These are phyloP conservation scores for Dillenia turbinata DNA, from an alignment of 164 flowering plant genomes.

Conservation along the genomic window DNA sequence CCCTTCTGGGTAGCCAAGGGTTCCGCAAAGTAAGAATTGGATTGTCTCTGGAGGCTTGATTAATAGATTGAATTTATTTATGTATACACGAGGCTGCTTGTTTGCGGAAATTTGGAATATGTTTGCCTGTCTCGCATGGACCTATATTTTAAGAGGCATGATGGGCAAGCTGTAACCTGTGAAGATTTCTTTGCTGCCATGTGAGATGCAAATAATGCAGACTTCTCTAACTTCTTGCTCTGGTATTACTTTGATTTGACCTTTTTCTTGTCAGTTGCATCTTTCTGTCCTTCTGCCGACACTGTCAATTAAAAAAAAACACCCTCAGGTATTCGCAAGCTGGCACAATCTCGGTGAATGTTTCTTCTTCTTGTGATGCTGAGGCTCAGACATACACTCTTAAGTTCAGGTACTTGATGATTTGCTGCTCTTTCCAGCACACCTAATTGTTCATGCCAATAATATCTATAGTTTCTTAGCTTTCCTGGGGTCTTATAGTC, in stretches of 20 bases:
- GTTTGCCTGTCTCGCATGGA: slow-evolving; percentile 55
- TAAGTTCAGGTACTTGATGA: slow-evolving; percentile 63
- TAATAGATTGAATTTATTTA: neutral
- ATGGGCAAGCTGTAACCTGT: slow-evolving; percentile 98
- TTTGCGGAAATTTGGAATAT: neutral
- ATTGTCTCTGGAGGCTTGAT: neutral
- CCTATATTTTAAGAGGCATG: slow-evolving; percentile 93
- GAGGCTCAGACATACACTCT: slow-evolving; percentile 63
- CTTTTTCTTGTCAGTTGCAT: neutral
- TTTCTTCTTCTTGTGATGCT: slow-evolving; percentile 59
- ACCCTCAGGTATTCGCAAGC: slow-evolving; percentile 72
- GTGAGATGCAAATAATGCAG: slow-evolving; percentile 94
- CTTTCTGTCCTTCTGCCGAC: neutral
- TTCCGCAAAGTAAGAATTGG: slow-evolving; percentile 61
- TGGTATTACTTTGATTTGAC: slow-evolving; percentile 44
- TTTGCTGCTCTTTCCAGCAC: neutral
- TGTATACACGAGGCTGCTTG: neutral
- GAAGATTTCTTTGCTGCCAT: slow-evolving; percentile 97
- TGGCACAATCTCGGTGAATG: too few relatives aligned
- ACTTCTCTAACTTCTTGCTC: slow-evolving; percentile 70
- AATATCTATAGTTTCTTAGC: neutral
- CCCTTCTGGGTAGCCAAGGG: slow-evolving; percentile 66
- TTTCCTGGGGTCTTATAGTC: slow-evolving; percentile 38
- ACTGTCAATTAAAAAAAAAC: slow-evolving; percentile 12
- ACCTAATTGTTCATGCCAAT: neutral